phyloP scores from a whole-genome alignment of 164 flowering plant genomes.

The Macadamia integrifolia region DNA sequence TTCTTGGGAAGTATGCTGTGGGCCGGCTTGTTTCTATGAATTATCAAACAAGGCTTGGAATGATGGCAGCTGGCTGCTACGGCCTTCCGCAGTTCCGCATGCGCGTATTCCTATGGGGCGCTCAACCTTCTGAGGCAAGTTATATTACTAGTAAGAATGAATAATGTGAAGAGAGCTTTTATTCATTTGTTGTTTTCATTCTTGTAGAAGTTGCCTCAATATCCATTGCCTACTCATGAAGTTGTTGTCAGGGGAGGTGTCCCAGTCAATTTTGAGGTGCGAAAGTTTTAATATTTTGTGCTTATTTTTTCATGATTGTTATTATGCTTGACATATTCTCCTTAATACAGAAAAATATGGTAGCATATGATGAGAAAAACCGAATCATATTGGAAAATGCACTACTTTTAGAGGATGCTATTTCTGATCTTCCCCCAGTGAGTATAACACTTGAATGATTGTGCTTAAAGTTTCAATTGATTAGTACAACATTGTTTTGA shows the following conservation, averaged over 20 bases:
- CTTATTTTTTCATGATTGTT: no score
- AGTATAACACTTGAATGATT: not conserved
- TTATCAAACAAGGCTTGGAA: constrained; percentile 73
- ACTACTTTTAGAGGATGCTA: constrained; percentile 59
- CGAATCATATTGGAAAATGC: constrained; percentile 24
- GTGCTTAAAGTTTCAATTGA: not conserved
- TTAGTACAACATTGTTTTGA: not conserved
- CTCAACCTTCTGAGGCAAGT: constrained; percentile 48
- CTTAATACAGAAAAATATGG: constrained; percentile 38
- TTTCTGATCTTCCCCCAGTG: constrained; percentile 79
- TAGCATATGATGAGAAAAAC: constrained; percentile 39
- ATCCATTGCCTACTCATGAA: constrained; percentile 77
- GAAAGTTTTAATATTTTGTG: not conserved
- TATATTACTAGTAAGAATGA: not conserved
- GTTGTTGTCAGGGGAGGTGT: constrained; percentile 46
- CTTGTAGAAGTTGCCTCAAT: constrained; percentile 65
- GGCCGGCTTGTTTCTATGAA: constrained; percentile 54
- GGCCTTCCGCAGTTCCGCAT: constrained; percentile 84
- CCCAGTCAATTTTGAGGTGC: constrained; percentile 71
- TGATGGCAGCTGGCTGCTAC: constrained; percentile 82
- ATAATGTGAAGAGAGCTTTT: not conserved
- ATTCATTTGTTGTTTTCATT: not conserved
- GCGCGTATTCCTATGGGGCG: constrained; percentile 89
- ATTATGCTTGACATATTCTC: not conserved
- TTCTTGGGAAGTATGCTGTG: constrained; percentile 67